These are phyloP conservation scores for Phytophthora megakarya DNA, from an alignment of 352 stramenopile species.

Conservation along the genomic window DNA sequence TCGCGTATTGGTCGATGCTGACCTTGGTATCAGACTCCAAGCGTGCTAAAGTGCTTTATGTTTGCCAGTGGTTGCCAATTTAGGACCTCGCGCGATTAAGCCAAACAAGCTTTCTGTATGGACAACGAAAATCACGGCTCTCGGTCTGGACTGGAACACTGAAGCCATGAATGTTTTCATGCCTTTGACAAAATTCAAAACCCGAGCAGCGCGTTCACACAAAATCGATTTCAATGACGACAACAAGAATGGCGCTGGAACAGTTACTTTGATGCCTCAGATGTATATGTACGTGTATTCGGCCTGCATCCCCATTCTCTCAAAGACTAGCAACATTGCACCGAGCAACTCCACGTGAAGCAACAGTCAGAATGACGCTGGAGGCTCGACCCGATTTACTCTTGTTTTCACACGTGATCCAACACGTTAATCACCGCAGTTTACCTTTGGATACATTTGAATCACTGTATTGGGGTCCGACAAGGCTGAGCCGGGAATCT, in stretches of 20 bases:
- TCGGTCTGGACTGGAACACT: conserved; percentile 11
- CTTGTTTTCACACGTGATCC: conserved; percentile 5
- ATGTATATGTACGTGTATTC: background rate
- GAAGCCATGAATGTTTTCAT: conserved; percentile 1
- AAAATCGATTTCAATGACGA: conserved; percentile 10
- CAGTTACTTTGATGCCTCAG: background rate
- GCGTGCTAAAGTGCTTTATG: background rate
- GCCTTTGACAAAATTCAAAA: conserved; percentile 8
- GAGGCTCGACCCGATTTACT: background rate
- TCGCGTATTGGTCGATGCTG: conserved; percentile 2
- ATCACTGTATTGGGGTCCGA: too few relatives aligned
- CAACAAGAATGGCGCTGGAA: too few relatives aligned
- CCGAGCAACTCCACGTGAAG: background rate
- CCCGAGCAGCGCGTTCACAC: too few relatives aligned
- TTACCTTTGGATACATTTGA: too few relatives aligned
- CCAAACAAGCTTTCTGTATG: conserved; percentile 10
- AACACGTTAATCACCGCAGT: too few relatives aligned
- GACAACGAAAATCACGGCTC: background rate
- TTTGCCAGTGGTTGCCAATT: background rate
- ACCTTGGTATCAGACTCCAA: background rate
- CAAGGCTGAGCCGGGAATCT: too few relatives aligned
- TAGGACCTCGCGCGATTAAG: conserved; percentile 14
- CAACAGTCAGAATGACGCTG: background rate
- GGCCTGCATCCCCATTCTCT: conserved; percentile 3
- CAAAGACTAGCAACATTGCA: background rate